These are phyloP conservation scores for Cynara cardunculus DNA, from an alignment of 129 eudicot genomes.

Conservation along the genomic window DNA sequence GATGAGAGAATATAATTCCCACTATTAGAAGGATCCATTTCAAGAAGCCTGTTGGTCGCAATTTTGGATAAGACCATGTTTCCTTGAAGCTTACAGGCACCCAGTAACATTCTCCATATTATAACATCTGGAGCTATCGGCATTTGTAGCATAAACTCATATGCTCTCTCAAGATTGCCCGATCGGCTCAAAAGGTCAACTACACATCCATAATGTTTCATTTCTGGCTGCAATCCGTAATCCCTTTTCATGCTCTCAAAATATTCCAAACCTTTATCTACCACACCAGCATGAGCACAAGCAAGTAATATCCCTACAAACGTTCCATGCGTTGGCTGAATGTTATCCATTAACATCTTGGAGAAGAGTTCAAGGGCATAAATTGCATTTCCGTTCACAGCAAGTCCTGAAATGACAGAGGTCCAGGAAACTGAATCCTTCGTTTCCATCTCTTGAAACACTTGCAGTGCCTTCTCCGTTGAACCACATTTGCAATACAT, in stretches of 20 bases:
- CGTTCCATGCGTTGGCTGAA: constrained; percentile 54
- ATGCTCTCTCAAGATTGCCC: constrained; percentile 46
- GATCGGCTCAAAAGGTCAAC: constrained; percentile 66
- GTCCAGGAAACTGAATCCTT: constrained; percentile 69
- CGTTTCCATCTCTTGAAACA: constrained; percentile 43
- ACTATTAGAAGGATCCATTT: constrained; percentile 47
- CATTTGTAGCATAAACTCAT: constrained; percentile 54
- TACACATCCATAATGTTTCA: constrained; percentile 72
- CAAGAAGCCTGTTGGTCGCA: constrained; percentile 50
- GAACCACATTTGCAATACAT: constrained; percentile 72
- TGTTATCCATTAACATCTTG: constrained; percentile 42
- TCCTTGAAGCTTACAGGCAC: constrained; percentile 61
- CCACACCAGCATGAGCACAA: constrained; percentile 63
- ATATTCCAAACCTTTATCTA: constrained; percentile 54
- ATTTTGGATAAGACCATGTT: constrained; percentile 47
- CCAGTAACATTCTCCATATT: constrained; percentile 59
- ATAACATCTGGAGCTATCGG: constrained; percentile 45
- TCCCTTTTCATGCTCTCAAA: constrained; percentile 57
- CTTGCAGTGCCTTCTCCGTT: constrained; percentile 40
- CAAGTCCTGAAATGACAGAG: constrained; percentile 58
- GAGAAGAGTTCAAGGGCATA: constrained; percentile 48
- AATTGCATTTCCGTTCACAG: constrained; percentile 51
- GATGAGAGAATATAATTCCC: constrained; percentile 65
- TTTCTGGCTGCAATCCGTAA: constrained; percentile 51
- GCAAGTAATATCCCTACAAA: constrained; percentile 57